Evolutionary conservation across 176 grass and related monocot genomes (phyloP).

Genomic region (Secale cereale): DNA sequence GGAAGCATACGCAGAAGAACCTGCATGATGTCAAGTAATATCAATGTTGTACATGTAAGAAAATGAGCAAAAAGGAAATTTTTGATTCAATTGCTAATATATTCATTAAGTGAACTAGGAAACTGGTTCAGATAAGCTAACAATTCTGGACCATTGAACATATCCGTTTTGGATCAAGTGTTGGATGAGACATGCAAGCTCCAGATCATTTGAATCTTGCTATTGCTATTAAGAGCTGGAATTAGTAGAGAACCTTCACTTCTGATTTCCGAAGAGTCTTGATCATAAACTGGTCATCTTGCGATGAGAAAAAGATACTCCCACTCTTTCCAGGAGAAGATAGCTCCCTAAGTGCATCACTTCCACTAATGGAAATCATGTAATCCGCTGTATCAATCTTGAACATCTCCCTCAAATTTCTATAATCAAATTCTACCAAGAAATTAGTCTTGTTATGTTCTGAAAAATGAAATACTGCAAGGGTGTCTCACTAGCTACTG

Average conservation of each 20-base stretch:
- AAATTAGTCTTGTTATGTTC: constrained; percentile 5
- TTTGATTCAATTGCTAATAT: not conserved
- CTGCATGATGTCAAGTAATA: constrained; percentile 46
- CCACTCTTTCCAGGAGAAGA: constrained; percentile 99
- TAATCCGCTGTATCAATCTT: constrained; percentile 99
- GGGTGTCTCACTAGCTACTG: not conserved
- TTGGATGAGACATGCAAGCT: not conserved
- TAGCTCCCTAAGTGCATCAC: constrained; percentile 79
- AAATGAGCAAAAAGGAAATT: not conserved
- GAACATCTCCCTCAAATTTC: constrained; percentile 98
- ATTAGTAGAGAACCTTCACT: constrained; percentile 65
- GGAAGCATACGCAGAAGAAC: constrained; percentile 94
- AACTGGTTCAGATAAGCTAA: not conserved
- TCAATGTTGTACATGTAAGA: not conserved
- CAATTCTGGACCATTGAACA: not conserved
- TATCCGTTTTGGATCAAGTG: not conserved
- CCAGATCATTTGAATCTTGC: not conserved
- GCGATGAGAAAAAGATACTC: constrained; percentile 94
- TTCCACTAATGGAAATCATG: constrained; percentile 98
- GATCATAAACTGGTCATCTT: constrained; percentile 98
- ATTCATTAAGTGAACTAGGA: not conserved
- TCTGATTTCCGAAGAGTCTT: constrained; percentile 99
- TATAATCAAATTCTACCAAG: constrained; percentile 42
- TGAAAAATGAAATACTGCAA: not conserved
- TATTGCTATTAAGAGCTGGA: not conserved